A percentile compares a stretch with the other conserved stretches of the same genome.
Conservation (phyloP, 768 basidiomycete species). For the Lentinula detonsa region DNA sequence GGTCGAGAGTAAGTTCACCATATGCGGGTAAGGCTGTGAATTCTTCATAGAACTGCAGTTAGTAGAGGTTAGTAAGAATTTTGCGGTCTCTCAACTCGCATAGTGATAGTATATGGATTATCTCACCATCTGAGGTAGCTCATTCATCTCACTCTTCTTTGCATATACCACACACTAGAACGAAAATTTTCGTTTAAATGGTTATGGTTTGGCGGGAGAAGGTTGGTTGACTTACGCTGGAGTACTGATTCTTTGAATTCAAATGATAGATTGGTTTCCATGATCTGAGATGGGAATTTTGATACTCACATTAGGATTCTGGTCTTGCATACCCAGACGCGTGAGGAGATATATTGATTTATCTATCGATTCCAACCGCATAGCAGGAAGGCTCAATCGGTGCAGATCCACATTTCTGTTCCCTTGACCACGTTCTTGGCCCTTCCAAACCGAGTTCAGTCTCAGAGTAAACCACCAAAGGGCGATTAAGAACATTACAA, state of each 20-base stretch:
- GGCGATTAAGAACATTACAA: no score
- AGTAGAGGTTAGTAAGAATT: background rate
- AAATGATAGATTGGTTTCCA: no score
- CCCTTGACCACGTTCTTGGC: no score
- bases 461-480: no score
- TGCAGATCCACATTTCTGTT: no score
- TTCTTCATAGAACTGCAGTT: background rate
- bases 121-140: background rate
- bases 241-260: background rate
- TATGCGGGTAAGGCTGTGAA: background rate
- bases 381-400: no score
- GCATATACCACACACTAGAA: background rate
- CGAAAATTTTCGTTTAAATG: background rate
- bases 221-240: background rate
- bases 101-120: background rate
- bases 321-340: background rate
- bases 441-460: no score
- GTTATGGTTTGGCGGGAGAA: no score
- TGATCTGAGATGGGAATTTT: no score
- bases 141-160: background rate
- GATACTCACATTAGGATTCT: background rate
- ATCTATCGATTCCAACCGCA: background rate
- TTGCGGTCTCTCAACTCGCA: background rate
- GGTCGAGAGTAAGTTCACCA: background rate
- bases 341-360: background rate